Percentiles rank a stretch among this genome's conserved stretches.
These are phyloP conservation scores for Haplosporangium gracile DNA, from an alignment of 192 early-diverging fungal genomes.

Conservation along the genomic window DNA sequence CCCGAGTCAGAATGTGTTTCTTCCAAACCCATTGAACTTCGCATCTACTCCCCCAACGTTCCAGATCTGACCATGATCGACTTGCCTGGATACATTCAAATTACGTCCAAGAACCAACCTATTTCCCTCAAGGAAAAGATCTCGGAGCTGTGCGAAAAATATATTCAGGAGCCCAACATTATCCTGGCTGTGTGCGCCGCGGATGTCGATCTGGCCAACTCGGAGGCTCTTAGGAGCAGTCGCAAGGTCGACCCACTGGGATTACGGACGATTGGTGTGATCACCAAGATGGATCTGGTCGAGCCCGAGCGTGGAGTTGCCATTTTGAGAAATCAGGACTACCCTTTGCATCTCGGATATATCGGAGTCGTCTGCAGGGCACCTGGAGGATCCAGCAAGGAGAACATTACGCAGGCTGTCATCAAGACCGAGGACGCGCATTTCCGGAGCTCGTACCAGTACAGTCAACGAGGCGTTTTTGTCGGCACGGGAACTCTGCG, in stretches of 20 bases:
- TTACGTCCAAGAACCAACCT: constrained; percentile 87
- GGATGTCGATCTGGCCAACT: constrained; percentile 90
- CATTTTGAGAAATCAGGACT: constrained; percentile 92
- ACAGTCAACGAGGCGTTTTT: constrained; percentile 74
- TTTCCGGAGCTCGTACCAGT: constrained; percentile 67
- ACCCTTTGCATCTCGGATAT: constrained; percentile 95
- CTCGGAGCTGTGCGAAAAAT: constrained; percentile 85
- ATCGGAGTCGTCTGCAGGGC: constrained; percentile 96
- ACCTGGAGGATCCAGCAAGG: constrained; percentile 46
- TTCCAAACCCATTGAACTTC: constrained; percentile 84
- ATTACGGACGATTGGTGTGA: constrained; percentile 84
- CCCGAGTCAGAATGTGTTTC: constrained; percentile 93
- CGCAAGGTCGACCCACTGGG: constrained; percentile 85
- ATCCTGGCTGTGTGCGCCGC: constrained; percentile 89
- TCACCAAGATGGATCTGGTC: constrained; percentile 92
- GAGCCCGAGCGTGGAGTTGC: constrained; percentile 81
- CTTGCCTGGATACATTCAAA: constrained; percentile 89
- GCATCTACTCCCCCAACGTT: constrained; percentile 87
- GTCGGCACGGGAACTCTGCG: constrained; percentile 91
- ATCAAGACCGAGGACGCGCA: constrained; percentile 69
- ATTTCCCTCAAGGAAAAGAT: constrained; percentile 82
- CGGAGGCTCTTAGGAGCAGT: constrained; percentile 83
- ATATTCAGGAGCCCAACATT: constrained; percentile 85
- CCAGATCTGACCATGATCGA: constrained; percentile 89
- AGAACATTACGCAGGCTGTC: constrained; percentile 66